Evolutionary conservation across 2,329 filamentous ascomycete genomes (phyloP).

Genomic region (Diaporthe citrichinensis): DNA sequence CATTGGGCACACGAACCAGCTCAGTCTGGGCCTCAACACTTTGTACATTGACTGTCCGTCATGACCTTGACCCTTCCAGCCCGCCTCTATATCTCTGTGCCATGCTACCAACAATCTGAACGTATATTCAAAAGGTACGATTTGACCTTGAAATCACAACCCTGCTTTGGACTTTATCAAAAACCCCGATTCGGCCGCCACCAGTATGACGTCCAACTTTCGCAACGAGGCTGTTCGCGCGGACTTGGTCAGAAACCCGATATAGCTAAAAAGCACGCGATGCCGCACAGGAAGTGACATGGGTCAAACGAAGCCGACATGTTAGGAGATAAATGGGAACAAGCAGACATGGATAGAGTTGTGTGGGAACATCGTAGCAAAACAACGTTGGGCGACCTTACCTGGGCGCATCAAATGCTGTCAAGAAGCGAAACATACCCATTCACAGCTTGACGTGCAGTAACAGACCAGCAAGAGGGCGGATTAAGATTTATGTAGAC

Average conservation of each 20-base stretch:
- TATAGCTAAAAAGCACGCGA: not conserved
- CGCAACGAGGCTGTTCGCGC: not conserved
- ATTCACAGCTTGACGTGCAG: not conserved
- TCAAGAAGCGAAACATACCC: not conserved
- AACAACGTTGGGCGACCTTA: not conserved
- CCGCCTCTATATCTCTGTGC: too few relatives aligned
- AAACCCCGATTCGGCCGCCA: not conserved
- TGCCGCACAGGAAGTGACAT: too few relatives aligned
- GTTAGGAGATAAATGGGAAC: too few relatives aligned
- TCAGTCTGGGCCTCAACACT: too few relatives aligned
- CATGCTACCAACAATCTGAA: too few relatives aligned
- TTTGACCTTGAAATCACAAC: too few relatives aligned
- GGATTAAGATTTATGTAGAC: not conserved
- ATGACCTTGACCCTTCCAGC: too few relatives aligned
- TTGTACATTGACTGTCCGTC: too few relatives aligned
- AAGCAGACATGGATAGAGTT: not conserved
- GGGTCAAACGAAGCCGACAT: too few relatives aligned
- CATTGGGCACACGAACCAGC: not conserved
- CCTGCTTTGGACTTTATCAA: too few relatives aligned
- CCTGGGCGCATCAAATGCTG: not conserved
- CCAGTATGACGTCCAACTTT: not conserved
- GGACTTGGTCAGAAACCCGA: not conserved
- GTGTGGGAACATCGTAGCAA: not conserved
- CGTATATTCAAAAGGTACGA: too few relatives aligned
- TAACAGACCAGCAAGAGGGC: not conserved